phyloP scores from a whole-genome alignment of 176 grass and related monocot species.

The Ensete glaucum region DNA sequence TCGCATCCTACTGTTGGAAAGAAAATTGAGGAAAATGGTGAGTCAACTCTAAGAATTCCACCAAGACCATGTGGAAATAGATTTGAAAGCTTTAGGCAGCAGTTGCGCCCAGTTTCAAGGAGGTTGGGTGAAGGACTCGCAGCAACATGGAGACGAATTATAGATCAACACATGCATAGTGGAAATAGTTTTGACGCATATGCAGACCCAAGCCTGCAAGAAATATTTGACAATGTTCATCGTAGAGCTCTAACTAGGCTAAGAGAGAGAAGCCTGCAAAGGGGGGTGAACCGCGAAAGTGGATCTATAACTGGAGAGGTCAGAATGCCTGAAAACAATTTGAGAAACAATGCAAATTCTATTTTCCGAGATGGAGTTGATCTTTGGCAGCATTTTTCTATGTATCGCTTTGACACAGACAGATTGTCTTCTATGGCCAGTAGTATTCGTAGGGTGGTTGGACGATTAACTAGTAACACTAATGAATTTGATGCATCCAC shows the following conservation, averaged over 20 bases:
- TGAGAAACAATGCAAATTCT: constrained; percentile 33
- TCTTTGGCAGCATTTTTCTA: constrained; percentile 48
- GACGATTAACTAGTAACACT: constrained; percentile 24
- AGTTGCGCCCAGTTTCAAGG: constrained; percentile 74
- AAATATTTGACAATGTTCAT: constrained; percentile 43
- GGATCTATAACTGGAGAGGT: constrained; percentile 19
- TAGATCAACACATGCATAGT: constrained; percentile 60
- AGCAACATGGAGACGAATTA: constrained; percentile 55
- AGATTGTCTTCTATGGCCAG: constrained; percentile 47
- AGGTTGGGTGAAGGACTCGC: constrained; percentile 75
- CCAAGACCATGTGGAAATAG: constrained; percentile 74
- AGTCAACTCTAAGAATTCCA: constrained; percentile 40
- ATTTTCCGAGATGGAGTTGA: constrained; percentile 54
- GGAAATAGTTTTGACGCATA: constrained; percentile 40
- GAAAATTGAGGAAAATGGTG: constrained; percentile 40
- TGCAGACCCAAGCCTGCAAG: constrained; percentile 38
- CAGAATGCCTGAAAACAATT: constrained; percentile 31
- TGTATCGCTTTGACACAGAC: constrained; percentile 56
- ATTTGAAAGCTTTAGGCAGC: constrained; percentile 89
- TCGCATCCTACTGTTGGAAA: constrained; percentile 35
- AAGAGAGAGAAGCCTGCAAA: constrained; percentile 47
- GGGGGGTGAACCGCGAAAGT: constrained; percentile 12
- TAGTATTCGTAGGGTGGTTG: constrained; percentile 61
- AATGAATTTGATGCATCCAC: constrained; percentile 44
- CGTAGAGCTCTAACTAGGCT: constrained; percentile 37